phyloP scores from a whole-genome alignment of 2,329 filamentous ascomycete species.

The Diaporthe australafricana region DNA sequence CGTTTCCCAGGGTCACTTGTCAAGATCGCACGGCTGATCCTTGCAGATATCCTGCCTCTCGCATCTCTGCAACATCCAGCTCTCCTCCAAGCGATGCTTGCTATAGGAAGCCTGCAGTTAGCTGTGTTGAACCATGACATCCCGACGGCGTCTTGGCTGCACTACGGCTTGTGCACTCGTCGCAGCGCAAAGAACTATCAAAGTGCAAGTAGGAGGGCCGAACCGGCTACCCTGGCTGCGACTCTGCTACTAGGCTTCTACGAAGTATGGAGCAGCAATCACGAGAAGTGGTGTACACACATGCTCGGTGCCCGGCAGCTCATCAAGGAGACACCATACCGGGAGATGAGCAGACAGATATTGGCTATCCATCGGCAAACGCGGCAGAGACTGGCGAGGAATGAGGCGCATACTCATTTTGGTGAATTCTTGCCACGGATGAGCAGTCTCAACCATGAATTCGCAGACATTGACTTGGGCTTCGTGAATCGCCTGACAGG shows the following conservation, averaged over 20 bases:
- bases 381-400: constrained; percentile 39
- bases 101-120: constrained; percentile 87
- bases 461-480: constrained; percentile 54
- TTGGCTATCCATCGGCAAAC: constrained; percentile 68
- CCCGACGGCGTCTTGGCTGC: constrained; percentile 84
- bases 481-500: constrained; percentile 57
- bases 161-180: constrained; percentile 89
- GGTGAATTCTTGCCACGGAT: constrained; percentile 42
- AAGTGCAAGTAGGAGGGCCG: constrained; percentile 74
- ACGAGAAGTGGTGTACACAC: constrained; percentile 96
- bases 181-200: constrained; percentile 81
- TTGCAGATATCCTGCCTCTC: constrained; percentile 80
- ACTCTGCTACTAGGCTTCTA: constrained; percentile 90
- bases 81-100: constrained; percentile 90
- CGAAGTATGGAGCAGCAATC: constrained; percentile 94
- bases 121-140: constrained; percentile 82
- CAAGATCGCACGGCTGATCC: constrained; percentile 42
- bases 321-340: constrained; percentile 84
- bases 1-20: neutral
- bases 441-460: constrained; percentile 44
- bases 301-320: constrained; percentile 86
- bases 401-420: constrained; percentile 37
- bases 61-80: constrained; percentile 87
- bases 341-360: constrained; percentile 77
- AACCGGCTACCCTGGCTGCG: constrained; percentile 87